A percentile compares a stretch with the other conserved stretches of the same genome.
phyloP scores from a whole-genome alignment of 2,329 filamentous ascomycete genomes.

The Trichocomaceae sp. region DNA sequence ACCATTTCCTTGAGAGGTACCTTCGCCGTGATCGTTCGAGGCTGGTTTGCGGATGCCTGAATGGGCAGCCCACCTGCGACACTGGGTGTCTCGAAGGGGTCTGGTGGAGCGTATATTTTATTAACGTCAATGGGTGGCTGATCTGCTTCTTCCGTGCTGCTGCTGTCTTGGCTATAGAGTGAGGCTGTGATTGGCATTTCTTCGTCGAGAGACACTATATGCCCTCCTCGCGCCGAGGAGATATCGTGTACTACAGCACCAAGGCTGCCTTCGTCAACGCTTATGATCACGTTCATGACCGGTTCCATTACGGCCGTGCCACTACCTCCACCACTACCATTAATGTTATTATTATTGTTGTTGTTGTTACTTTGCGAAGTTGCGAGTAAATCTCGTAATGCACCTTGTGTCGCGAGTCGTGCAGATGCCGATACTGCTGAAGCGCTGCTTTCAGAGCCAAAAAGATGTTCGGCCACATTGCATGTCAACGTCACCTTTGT shows the following conservation, averaged over 20 bases:
- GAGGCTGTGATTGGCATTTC: constrained; percentile 31
- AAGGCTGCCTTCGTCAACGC: constrained; percentile 72
- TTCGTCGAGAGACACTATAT: constrained; percentile 64
- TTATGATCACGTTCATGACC: constrained; percentile 84
- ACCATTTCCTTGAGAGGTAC: constrained; percentile 97
- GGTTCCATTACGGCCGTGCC: constrained; percentile 74
- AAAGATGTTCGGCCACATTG: constrained; percentile 58
- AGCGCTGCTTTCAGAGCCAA: constrained; percentile 59
- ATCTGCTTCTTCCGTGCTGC: constrained; percentile 16
- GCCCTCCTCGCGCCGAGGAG: constrained; percentile 63
- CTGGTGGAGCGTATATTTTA: constrained; percentile 78
- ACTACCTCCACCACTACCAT: constrained; percentile 31
- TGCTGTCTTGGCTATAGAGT: constrained; percentile 8
- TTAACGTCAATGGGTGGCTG: constrained; percentile 56
- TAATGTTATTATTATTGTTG: constrained; percentile 18
- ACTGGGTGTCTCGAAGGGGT: constrained; percentile 57
- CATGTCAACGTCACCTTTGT: constrained; percentile 65
- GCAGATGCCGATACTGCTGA: constrained; percentile 62
- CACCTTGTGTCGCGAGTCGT: constrained; percentile 60
- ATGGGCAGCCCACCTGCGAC: constrained; percentile 9
- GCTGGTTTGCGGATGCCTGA: constrained; percentile 33
- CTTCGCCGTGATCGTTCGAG: constrained; percentile 67
- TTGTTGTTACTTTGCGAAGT: constrained; percentile 32
- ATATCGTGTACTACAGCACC: constrained; percentile 79
- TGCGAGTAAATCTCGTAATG: constrained; percentile 52